Conservation (phyloP, 257 asterid genomes). For the Jaltomata sinuosa region DNA sequence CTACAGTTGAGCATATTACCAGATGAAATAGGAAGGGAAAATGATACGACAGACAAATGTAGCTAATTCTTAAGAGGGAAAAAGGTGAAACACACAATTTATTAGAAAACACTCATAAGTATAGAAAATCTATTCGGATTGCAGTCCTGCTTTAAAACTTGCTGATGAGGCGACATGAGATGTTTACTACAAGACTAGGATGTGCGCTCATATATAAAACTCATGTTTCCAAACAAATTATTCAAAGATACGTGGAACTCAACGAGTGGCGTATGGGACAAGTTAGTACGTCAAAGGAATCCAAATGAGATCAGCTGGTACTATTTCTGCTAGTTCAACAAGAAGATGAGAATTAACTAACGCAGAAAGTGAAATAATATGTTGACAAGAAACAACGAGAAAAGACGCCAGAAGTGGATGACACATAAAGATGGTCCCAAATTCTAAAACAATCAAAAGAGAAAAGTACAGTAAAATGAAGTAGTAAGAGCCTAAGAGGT, state of each 20-base stretch:
- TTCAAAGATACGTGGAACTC: neutral
- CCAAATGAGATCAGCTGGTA: neutral
- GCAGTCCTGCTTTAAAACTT: neutral
- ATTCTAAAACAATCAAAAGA: neutral
- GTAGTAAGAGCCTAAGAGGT: neutral
- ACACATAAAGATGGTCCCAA: neutral
- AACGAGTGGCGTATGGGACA: neutral
- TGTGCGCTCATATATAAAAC: neutral
- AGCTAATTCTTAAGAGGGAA: neutral
- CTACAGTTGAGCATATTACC: conserved; percentile 19
- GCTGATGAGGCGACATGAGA: neutral
- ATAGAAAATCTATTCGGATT: neutral
- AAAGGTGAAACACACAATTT: neutral
- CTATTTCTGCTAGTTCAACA: neutral
- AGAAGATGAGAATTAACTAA: neutral
- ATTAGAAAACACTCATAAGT: neutral
- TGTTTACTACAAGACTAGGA: neutral
- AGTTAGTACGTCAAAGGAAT: neutral
- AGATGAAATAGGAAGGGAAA: neutral
- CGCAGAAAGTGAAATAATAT: neutral
- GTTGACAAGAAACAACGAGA: neutral
- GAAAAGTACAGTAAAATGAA: neutral
- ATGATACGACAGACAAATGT: neutral
- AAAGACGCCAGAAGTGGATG: neutral
- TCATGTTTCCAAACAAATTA: neutral